phyloP scores from a whole-genome alignment of 768 basidiomycete genomes.

The Trametes meyenii region DNA sequence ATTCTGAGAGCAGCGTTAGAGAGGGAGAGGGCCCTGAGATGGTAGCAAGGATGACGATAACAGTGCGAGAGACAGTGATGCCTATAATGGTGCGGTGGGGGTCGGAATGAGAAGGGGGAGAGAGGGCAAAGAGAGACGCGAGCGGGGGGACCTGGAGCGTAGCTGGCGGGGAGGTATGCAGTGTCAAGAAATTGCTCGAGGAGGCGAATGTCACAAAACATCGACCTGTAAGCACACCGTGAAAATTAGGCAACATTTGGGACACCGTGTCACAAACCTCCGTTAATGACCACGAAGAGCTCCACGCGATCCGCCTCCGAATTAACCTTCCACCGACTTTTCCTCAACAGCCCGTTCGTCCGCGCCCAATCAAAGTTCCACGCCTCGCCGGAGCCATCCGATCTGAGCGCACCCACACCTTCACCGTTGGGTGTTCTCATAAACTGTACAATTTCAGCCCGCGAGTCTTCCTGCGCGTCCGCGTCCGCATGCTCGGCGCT shows the following conservation, averaged over 20 bases:
- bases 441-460: constrained; percentile 55
- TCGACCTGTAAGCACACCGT: constrained; percentile 42
- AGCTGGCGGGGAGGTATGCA: constrained; percentile 52
- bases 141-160: constrained; percentile 52
- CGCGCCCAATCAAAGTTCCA: constrained; percentile 57
- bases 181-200: constrained; percentile 47
- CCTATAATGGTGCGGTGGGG: constrained; percentile 60
- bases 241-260: background rate
- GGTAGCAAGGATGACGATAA: constrained; percentile 57
- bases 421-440: constrained; percentile 80
- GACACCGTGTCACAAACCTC: constrained; percentile 46
- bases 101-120: constrained; percentile 26
- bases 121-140: constrained; percentile 63
- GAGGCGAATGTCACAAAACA: constrained; percentile 62
- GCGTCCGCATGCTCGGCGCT: constrained; percentile 18
- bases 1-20: constrained; percentile 51
- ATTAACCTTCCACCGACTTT: constrained; percentile 47
- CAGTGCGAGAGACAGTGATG: constrained; percentile 59
- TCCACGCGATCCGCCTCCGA: constrained; percentile 44
- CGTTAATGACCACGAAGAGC: constrained; percentile 68
- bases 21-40: constrained; percentile 31
- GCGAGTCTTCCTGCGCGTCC: constrained; percentile 45
- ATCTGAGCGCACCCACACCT: constrained; percentile 69
- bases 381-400: constrained; percentile 58
- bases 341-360: constrained; percentile 45